These are phyloP conservation scores for Pyricularia sp. DNA, from an alignment of 2,329 filamentous ascomycete species.

Conservation along the genomic window DNA sequence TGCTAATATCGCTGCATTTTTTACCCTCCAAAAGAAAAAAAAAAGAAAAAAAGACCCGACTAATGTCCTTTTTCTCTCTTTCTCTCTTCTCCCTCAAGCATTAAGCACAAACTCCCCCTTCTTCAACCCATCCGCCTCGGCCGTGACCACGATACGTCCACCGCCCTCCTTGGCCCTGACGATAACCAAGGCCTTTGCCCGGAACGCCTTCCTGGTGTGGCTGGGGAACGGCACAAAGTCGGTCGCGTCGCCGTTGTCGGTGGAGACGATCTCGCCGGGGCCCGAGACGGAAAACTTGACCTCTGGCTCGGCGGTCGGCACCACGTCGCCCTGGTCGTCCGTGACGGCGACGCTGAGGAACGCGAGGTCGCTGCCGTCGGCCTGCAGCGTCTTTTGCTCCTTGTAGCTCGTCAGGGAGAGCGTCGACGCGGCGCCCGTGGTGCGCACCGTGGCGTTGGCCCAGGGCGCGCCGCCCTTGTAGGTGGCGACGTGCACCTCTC, in stretches of 20 bases:
- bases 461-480: slow-evolving; percentile 34
- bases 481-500: slow-evolving; percentile 31
- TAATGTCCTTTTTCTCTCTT: neutral
- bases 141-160: slow-evolving; percentile 11
- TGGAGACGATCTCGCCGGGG: slow-evolving; percentile 31
- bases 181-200: slow-evolving; percentile 26
- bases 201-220: slow-evolving; percentile 24
- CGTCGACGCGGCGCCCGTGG: slow-evolving; percentile 23
- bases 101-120: slow-evolving; percentile 4
- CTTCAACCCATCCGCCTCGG: slow-evolving; percentile 7
- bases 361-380: slow-evolving; percentile 26
- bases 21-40: too few species aligned
- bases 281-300: slow-evolving; percentile 31
- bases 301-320: slow-evolving; percentile 26
- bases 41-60: too few species aligned
- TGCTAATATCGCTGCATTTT: neutral
- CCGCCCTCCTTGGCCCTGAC: slow-evolving; percentile 17
- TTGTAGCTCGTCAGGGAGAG: slow-evolving; percentile 22
- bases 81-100: neutral
- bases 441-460: slow-evolving; percentile 28
- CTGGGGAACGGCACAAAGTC: slow-evolving; percentile 30
- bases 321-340: slow-evolving; percentile 27
- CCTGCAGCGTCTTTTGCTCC: slow-evolving; percentile 24
- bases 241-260: slow-evolving; percentile 36
- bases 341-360: slow-evolving; percentile 32